A percentile compares a stretch with the other conserved stretches of the same genome.
Evolutionary conservation across 2,329 filamentous ascomycete genomes (phyloP).

Genomic region (Pseudomassariella vexata): DNA sequence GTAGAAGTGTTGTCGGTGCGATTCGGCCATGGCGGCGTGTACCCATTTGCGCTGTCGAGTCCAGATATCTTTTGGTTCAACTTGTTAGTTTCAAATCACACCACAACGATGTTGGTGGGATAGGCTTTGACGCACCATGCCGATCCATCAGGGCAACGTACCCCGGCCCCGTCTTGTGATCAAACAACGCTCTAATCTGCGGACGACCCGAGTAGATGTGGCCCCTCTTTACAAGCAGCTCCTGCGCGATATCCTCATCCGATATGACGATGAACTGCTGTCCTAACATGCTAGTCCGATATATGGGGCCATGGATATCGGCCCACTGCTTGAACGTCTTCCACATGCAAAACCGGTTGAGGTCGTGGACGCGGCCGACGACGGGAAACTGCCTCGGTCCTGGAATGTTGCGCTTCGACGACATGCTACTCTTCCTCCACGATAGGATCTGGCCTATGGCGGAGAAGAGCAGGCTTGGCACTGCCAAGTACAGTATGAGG

Average conservation of each 20-base stretch:
- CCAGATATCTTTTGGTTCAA: constrained; percentile 33
- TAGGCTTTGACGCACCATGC: constrained; percentile 33
- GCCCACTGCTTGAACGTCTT: constrained; percentile 37
- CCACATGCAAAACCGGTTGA: constrained; percentile 41
- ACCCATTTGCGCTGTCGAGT: constrained; percentile 44
- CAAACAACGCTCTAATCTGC: constrained; percentile 41
- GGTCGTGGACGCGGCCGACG: constrained; percentile 41
- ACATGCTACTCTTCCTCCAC: constrained; percentile 23
- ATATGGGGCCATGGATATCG: constrained; percentile 23
- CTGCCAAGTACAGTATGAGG: constrained; percentile 37
- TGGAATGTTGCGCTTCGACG: constrained; percentile 30
- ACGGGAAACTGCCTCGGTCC: constrained; percentile 42
- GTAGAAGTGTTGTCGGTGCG: constrained; percentile 35
- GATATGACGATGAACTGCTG: constrained; percentile 34
- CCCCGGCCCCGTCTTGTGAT: constrained; percentile 40
- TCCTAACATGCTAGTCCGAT: constrained; percentile 25
- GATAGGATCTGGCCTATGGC: constrained; percentile 30
- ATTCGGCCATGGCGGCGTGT: constrained; percentile 40
- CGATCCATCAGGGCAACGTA: constrained; percentile 47
- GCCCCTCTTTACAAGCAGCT: constrained; percentile 42
- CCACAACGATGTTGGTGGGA: no score
- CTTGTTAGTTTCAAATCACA: constrained; percentile 4
- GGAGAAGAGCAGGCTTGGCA: constrained; percentile 38
- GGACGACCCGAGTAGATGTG: constrained; percentile 45
- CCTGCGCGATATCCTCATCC: constrained; percentile 40